Evolutionary conservation across 495 filamentous ascomycete species (phyloP).

Genomic region (Hypoxylon fragiforme): DNA sequence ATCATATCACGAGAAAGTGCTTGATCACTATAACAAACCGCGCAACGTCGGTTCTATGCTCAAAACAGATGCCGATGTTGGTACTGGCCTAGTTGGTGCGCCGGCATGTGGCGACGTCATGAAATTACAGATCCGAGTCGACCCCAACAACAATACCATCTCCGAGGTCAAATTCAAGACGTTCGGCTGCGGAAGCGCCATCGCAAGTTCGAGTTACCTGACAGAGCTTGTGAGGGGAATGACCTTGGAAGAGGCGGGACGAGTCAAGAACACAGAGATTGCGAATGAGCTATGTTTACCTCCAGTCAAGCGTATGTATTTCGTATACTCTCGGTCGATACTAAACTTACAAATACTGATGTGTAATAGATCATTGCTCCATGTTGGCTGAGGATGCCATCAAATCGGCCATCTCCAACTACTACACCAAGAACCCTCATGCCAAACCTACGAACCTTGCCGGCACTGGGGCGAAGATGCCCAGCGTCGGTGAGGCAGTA

Average conservation of each 20-base stretch:
- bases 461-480: conserved; percentile 65
- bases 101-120: conserved; percentile 95
- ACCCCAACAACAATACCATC: conserved; percentile 85
- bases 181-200: conserved; percentile 95
- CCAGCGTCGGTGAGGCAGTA: conserved; percentile 30
- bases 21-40: conserved; percentile 92
- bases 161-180: conserved; percentile 97
- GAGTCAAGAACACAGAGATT: conserved; percentile 95
- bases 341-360: conserved; percentile 19
- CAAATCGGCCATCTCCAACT: conserved; percentile 98
- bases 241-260: conserved; percentile 90
- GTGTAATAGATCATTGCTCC: conserved; percentile 81
- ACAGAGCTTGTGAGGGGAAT: conserved; percentile 93
- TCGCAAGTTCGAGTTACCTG: conserved; percentile 86
- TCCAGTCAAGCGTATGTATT: conserved; percentile 82
- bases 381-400: conserved; percentile 99
- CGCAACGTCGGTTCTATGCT: conserved; percentile 93
- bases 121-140: conserved; percentile 97
- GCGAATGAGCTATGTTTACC: conserved; percentile 94
- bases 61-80: conserved; percentile 85
- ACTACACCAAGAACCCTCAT: conserved; percentile 92
- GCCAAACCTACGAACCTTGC: conserved; percentile 71
- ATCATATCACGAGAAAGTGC: conserved; percentile 65
- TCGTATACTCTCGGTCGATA: background rate
- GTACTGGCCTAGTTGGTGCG: conserved; percentile 95